Evolutionary conservation across 129 eudicot species (phyloP).

Genomic region (Gnaphalium uliginosum): DNA sequence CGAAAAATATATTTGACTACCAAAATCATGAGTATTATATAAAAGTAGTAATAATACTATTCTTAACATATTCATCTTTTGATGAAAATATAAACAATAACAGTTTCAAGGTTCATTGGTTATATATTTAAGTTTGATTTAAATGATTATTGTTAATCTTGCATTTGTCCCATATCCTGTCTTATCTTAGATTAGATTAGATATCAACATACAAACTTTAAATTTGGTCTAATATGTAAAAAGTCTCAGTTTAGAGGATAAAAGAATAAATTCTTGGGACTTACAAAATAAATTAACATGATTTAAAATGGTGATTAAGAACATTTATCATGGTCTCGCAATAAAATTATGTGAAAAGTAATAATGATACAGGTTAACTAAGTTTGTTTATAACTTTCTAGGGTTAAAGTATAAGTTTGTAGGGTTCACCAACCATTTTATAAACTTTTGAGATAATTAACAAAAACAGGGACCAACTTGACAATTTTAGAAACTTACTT

Average conservation of each 20-base stretch:
- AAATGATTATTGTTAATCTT: not conserved
- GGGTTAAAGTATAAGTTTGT: not conserved
- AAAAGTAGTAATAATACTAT: not conserved
- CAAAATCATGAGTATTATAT: not conserved
- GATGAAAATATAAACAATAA: too few species aligned
- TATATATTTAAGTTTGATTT: not conserved
- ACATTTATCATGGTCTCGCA: not conserved
- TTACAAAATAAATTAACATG: not conserved
- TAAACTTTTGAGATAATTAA: not conserved
- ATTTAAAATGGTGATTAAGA: not conserved
- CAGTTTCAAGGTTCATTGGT: too few species aligned
- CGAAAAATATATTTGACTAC: too few species aligned
- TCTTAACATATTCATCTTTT: not conserved
- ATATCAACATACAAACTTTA: too few species aligned
- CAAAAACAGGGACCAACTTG: too few species aligned
- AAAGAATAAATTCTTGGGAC: too few species aligned
- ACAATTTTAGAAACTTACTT: too few species aligned
- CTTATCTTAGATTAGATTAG: too few species aligned
- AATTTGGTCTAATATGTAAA: not conserved
- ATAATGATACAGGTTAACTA: too few species aligned
- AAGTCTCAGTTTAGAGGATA: too few species aligned
- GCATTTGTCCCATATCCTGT: not conserved
- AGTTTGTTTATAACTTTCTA: not conserved
- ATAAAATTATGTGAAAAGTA: not conserved
- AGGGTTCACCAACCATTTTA: not conserved